Evolutionary conservation across 148 eudicot genomes (phyloP), one percentile per base, ranked within the genome.

Genomic region (Vaccinium macrocarpon): DNA sequence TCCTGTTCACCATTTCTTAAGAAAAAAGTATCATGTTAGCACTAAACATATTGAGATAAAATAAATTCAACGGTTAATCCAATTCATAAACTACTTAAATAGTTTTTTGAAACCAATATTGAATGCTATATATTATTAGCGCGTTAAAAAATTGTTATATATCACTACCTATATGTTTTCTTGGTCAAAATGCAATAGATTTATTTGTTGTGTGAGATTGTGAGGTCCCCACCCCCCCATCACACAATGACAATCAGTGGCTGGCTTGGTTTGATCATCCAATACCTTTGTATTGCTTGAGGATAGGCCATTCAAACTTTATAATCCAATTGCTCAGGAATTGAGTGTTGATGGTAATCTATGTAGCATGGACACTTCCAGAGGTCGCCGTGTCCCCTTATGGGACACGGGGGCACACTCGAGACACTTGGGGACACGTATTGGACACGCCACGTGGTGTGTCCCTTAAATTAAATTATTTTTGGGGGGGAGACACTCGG

Each of bases 1-100:
- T 85, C 88, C 82, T 86, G 89, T 48, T 87, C 73, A 32, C 82
- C 56, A 8, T 56, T 74, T 86, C 90, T 86, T 35, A 2, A 59
- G 35, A 35, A 35, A 2, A 10, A 79, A 57, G 62, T 57, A 50
- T 83, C 9, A 18, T n/a, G 1, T 21, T 25, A 62, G 62, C 62
- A 57, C 62, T 57, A 6, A 9, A 57, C 6, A 57, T 16, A 16
- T 5, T 57, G 23, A 57, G 23, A 46, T 76, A 32, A 48, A 27
- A 50, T 16, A 15, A 27, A 72, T 16, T 56, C 15, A 29, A 57
- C 6, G n/a, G 23, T 72, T 32, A 78, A 21, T 78, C 29, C 8
- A 16, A 59, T 11, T 12, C 62, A 25, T 16, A 5, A 14, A 8
- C 1, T 29, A 29, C 9, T 23, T 42, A 14, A 0, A 74, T 13